A percentile compares a stretch with the other conserved stretches of the same genome.
Evolutionary conservation across 768 basidiomycete genomes (phyloP).

Genomic region (Mycena indigotica): DNA sequence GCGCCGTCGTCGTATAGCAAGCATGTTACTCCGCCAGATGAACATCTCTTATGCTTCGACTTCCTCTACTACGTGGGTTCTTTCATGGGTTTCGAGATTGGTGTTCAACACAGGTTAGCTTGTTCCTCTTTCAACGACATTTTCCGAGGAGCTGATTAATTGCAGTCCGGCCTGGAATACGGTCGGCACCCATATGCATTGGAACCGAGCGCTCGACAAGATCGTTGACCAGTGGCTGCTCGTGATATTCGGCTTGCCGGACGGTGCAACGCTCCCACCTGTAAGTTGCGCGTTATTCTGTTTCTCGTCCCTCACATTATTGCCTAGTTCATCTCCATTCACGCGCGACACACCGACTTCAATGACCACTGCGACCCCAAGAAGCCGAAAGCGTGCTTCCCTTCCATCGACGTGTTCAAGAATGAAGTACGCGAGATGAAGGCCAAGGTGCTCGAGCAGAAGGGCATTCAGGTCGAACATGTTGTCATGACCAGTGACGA

Average conservation of each 20-base stretch:
- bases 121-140: background rate
- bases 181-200: conserved; percentile 31
- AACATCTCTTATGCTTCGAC: conserved; percentile 15
- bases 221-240: conserved; percentile 25
- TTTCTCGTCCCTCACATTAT: background rate
- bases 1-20: background rate
- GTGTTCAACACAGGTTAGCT: background rate
- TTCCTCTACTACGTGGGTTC: conserved; percentile 13
- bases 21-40: conserved; percentile 1
- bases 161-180: conserved; percentile 32
- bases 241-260: conserved; percentile 14
- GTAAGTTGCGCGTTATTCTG: background rate
- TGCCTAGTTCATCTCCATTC: conserved; percentile 32
- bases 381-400: conserved; percentile 15
- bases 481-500: conserved; percentile 41
- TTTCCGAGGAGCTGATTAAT: background rate
- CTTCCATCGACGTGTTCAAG: conserved; percentile 24
- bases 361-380: conserved; percentile 25
- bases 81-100: conserved; percentile 4
- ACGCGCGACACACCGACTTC: conserved; percentile 37
- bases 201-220: conserved; percentile 24
- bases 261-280: conserved; percentile 10
- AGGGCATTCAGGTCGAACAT: conserved; percentile 23
- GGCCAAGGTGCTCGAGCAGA: conserved; percentile 20
- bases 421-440: conserved; percentile 29